Evolutionary conservation across 768 basidiomycete genomes (phyloP), one percentile per base, ranked within the genome.

Genomic region (Suillus decipiens): DNA sequence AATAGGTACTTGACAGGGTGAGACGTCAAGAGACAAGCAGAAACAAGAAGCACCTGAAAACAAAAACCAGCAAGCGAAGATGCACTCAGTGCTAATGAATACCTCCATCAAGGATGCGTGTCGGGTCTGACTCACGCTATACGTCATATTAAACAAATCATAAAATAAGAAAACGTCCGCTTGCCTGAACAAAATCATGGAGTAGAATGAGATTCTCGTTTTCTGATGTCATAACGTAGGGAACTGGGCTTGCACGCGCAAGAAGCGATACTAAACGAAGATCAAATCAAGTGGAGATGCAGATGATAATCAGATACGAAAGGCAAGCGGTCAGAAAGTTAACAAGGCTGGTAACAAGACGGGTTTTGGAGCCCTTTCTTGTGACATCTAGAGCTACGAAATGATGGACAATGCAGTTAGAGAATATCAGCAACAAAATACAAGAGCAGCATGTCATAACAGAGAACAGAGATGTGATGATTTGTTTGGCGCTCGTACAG

Each of bases 251-350:
- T 43, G 51, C 55, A 34, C n/a, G 28, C 2, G 31, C 59, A 55
- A 64, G 42, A 15, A 64, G 45, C 19, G 28, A 45, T 37, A 59
- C 63, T 66, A 3, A 19, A 50, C 22, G 22, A 61, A 24, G 53
- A 31, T 57, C 56, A 24, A 36, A 9, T 50, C 5, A 8, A 57
- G 17, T 39, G 33, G 28, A 28, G 33, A 33, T 12, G 42, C 6
- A 19, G 19, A 43, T 43, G 19, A 43, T 43, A 1, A 19, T 53
- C n/a, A 14, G n/a, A 54, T 10, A 51, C 28, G 31, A 51, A 51
- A 28, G 9, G 17, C 31, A 51, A 51, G 17, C 50, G 10, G 31
- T 51, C 50, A 51, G 10, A 33, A 19, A 33, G 28, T 31, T 11
- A 19, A 28, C 17, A 31, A 10, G 28, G 3, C 28, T 14, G 50